phyloP scores from a whole-genome alignment of 768 basidiomycete genomes.

The Mrakia hoshinonis region DNA sequence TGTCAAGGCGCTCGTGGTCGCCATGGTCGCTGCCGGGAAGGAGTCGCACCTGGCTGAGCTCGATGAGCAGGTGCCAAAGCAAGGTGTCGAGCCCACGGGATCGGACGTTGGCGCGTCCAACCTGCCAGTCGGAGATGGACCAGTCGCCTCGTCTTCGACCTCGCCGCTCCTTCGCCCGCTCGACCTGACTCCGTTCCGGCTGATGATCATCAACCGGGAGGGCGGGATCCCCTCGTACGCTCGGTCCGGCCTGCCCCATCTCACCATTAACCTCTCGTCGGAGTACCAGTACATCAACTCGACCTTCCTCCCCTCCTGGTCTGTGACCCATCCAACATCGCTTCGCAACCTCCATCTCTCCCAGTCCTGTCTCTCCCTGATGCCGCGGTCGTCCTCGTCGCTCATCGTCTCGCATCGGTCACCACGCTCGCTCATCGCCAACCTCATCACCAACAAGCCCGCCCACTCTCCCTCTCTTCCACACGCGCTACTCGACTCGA shows the following conservation, averaged over 20 bases:
- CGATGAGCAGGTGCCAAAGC: constrained; percentile 31
- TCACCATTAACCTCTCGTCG: constrained; percentile 84
- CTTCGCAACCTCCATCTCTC: constrained; percentile 78
- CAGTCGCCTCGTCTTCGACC: background rate
- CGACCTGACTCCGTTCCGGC: constrained; percentile 83
- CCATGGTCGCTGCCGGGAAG: constrained; percentile 57
- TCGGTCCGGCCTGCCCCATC: constrained; percentile 84
- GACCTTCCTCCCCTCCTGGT: constrained; percentile 75
- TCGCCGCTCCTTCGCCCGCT: constrained; percentile 44
- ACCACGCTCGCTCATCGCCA: constrained; percentile 86
- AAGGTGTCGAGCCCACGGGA: background rate
- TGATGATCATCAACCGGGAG: constrained; percentile 95
- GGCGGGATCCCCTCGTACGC: constrained; percentile 98
- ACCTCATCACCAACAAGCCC: constrained; percentile 96
- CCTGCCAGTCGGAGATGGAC: background rate
- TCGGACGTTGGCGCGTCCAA: background rate
- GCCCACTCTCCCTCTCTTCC: constrained; percentile 91
- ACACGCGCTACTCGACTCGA: constrained; percentile 66
- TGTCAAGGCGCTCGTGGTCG: constrained; percentile 72
- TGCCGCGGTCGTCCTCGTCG: constrained; percentile 88
- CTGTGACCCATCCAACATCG: constrained; percentile 67
- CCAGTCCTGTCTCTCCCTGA: constrained; percentile 73
- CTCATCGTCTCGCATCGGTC: constrained; percentile 97
- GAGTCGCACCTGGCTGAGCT: constrained; percentile 38
- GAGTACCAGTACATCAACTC: constrained; percentile 76